Conservation (phyloP, 1,284 basidiomycete species). For the Trichosporon inkin region DNA sequence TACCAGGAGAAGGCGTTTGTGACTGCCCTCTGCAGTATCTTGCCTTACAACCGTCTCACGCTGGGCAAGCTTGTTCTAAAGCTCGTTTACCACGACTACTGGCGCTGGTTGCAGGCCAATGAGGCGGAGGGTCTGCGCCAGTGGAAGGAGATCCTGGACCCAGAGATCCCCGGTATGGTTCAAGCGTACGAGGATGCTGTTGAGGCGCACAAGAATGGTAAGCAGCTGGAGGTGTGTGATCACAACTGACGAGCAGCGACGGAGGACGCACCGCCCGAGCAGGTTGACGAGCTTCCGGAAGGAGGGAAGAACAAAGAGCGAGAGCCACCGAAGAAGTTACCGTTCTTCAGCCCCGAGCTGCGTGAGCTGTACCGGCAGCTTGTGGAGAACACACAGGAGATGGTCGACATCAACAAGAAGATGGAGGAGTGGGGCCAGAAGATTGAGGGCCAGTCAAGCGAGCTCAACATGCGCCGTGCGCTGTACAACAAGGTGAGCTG, state of each 20-base stretch:
- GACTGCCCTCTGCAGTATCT: conserved; percentile 30
- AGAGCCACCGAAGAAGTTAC: conserved; percentile 31
- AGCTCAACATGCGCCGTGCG: conserved; percentile 29
- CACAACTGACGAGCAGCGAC: conserved; percentile 1
- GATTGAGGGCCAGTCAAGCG: conserved; percentile 27
- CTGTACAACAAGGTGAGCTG: conserved; percentile 33
- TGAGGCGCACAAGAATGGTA: conserved; percentile 4
- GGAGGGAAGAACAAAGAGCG: conserved; percentile 19
- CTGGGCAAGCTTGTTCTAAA: conserved; percentile 44
- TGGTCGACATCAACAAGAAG: conserved; percentile 36
- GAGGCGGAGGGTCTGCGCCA: conserved; percentile 30
- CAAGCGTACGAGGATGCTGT: conserved; percentile 12
- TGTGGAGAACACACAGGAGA: conserved; percentile 38
- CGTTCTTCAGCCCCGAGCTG: conserved; percentile 36
- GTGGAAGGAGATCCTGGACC: conserved; percentile 26
- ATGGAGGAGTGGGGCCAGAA: conserved; percentile 32
- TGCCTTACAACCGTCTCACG: conserved; percentile 48
- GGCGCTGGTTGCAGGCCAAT: conserved; percentile 31
- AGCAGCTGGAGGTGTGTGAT: not conserved
- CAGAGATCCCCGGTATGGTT: conserved; percentile 17
- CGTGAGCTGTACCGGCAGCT: conserved; percentile 40
- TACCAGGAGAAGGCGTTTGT: conserved; percentile 34
- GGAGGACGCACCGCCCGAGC: conserved; percentile 15
- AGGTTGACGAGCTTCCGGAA: conserved; percentile 10
- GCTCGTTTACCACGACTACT: conserved; percentile 32